Evolutionary conservation across 768 basidiomycete species (phyloP).

Genomic region (Boletus rubescentipes): DNA sequence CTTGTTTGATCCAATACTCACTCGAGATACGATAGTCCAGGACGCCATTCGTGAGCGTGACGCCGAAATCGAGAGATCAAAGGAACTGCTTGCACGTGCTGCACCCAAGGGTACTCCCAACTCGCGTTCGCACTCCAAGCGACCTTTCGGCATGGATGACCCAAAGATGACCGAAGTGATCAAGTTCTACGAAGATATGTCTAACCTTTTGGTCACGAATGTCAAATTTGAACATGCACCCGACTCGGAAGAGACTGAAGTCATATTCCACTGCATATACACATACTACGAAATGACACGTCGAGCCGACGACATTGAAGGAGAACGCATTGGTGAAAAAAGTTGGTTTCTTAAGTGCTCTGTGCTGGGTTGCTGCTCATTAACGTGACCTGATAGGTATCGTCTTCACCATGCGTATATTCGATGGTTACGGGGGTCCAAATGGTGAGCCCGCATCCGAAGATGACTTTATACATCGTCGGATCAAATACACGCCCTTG

Average conservation of each 20-base stretch:
- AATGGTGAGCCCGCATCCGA: conserved; percentile 33
- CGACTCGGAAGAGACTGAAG: conserved; percentile 40
- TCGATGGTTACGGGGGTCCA: conserved; percentile 36
- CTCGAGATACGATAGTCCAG: conserved; percentile 39
- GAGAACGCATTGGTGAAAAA: conserved; percentile 37
- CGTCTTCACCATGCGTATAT: conserved; percentile 56
- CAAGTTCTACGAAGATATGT: conserved; percentile 82
- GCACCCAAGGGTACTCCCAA: conserved; percentile 41
- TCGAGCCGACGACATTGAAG: conserved; percentile 31
- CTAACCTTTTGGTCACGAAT: conserved; percentile 69
- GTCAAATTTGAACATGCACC: conserved; percentile 46
- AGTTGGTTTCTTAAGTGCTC: conserved; percentile 15
- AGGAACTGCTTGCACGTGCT: conserved; percentile 41
- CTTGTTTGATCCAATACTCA: neutral
- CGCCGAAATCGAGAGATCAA: conserved; percentile 59
- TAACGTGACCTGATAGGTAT: conserved; percentile 44
- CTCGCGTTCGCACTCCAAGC: conserved; percentile 33
- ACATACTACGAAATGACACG: conserved; percentile 42
- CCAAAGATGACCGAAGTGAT: conserved; percentile 61
- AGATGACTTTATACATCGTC: conserved; percentile 33
- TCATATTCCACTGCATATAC: conserved; percentile 69
- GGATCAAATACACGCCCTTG: conserved; percentile 57
- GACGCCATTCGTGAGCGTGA: conserved; percentile 56
- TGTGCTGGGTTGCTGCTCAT: neutral
- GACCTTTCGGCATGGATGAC: conserved; percentile 45